Base-by-base conservation (phyloP, 768 basidiomycete species). In the Boletus sp. region DNA sequence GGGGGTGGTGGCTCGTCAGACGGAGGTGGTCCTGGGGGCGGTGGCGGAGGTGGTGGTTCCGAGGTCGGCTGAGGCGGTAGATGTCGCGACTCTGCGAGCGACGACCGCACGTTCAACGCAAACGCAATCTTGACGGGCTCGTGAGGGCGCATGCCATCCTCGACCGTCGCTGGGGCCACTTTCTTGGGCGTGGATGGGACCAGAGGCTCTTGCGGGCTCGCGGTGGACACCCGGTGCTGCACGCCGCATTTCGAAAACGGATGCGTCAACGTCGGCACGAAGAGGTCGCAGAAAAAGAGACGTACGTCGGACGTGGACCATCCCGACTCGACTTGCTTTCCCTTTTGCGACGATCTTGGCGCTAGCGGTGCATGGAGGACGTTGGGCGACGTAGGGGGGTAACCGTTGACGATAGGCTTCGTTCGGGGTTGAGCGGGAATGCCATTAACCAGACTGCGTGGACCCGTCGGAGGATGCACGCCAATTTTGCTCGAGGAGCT, bases 381-480 rank as follows among this genome's bases (percentile, higher is more conserved):
- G 32, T 52, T 66, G 36, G 71, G 59, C 41, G 54, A 67, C 50
- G 62, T 65, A 58, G 65, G 67, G 56, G 64, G 66, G 54, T 76
- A 72, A 14, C 80, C 81, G 56, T 83, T 82, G 56, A 75, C 64
- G 47, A 76, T 69, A 48, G 75, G 67, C 65, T 83, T 83, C 49
- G 77, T 40, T 56, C 66, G 62, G 54, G 68, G 53, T 50, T 66
- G 66, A 47, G 55, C 54, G 55, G 71, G 69, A 52, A 63, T 55
- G 52, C 75, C 78, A 57, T 76, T 79, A 48, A 76, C 71, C 46
- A 87, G 75, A 65, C 83, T 85, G 44, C 86, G 79, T 15, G 87
- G 87, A 1, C 84, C 87, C 2, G 85, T 88, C 12, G 87, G 87
- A 9, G 84, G 87, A 4, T 75, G 71, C 46, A 75, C 79, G 50